Evolutionary conservation across 495 filamentous ascomycete species (phyloP), one percentile per base, ranked within the genome.

Genomic region (Neurospora sp.): DNA sequence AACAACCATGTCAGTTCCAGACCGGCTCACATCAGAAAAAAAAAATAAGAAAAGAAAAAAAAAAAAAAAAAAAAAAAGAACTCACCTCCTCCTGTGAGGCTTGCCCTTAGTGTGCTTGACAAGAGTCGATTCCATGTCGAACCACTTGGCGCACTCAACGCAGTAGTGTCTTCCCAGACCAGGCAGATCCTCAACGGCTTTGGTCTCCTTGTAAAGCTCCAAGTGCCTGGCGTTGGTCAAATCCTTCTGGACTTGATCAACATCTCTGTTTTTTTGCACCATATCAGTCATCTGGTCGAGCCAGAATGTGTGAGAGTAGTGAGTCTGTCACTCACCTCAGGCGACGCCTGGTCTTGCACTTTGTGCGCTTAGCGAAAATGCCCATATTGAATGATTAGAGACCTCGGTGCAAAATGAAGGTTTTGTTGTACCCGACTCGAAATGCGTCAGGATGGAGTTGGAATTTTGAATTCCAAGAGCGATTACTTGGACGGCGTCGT

Each of bases 111-210:
- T 84, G 80, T 99, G 96, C 38, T 86, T 82, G 38, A 88, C 85
- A 73, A 97, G 83, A 77, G 90, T 96, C 76, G 88, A 82, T 69
- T 96, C 93, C 71, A 89, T 91, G 82, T 98, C 96, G 80, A 95
- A 98, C 91, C 92, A 98, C 84, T 97, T 98, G 46, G 94, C 90
- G 78, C 95, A 99, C 83, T 97, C 92, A n/a, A 91, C 85, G 80
- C 95, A 99, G 80, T 97, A 97, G 74, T 88, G 90, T 77, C 86
- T 83, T 6, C 95, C 95, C 38, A 97, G 83, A 0, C 89, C 94
- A 8, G 95, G 96, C 18, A 96, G 87, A 76, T 98, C 95, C 79
- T 97, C 95, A 22, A 87, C 82, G 37, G 92, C 91, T 76, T 97
- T 95, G 65, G 90, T 85, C 39, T 88, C 88, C 77, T 93, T 92